These are phyloP conservation scores for Xylaria polymorpha DNA, from an alignment of 2,329 filamentous ascomycete genomes.

Conservation along the genomic window DNA sequence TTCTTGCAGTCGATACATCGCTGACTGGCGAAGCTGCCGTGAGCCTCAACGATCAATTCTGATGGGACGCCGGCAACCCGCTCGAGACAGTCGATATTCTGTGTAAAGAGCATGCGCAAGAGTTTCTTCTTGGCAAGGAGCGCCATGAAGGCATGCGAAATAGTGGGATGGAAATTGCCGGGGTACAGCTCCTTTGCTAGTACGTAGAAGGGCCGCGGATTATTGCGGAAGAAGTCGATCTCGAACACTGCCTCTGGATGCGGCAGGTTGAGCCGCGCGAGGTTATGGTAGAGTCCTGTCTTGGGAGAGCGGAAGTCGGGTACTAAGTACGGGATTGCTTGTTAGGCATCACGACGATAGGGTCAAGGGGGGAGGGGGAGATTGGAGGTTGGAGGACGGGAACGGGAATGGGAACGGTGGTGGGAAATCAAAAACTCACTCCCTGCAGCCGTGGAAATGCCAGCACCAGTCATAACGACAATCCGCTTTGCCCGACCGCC, in stretches of 20 bases:
- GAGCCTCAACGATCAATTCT: slow-evolving; percentile 88
- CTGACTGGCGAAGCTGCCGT: slow-evolving; percentile 93
- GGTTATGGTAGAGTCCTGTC: slow-evolving; percentile 93
- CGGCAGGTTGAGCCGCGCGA: slow-evolving; percentile 85
- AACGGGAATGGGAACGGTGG: background rate
- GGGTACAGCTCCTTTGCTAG: slow-evolving; percentile 93
- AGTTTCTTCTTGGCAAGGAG: slow-evolving; percentile 83
- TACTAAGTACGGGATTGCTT: slow-evolving; percentile 60
- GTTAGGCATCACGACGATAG: slow-evolving; percentile 1
- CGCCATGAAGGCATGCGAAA: slow-evolving; percentile 89
- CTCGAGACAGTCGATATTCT: slow-evolving; percentile 98
- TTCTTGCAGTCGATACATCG: slow-evolving; percentile 88
- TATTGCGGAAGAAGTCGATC: slow-evolving; percentile 84
- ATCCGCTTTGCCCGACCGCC: slow-evolving; percentile 75
- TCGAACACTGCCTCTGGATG: slow-evolving; percentile 95
- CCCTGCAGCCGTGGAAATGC: slow-evolving; percentile 80
- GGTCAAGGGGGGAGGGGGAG: background rate
- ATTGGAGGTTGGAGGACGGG: too few species aligned
- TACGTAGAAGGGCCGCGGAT: slow-evolving; percentile 91
- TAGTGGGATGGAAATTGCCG: slow-evolving; percentile 86
- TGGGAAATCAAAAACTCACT: slow-evolving; percentile 56
- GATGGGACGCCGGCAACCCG: slow-evolving; percentile 83
- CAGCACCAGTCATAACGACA: slow-evolving; percentile 90
- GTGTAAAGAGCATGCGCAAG: slow-evolving; percentile 89
- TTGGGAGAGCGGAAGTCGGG: slow-evolving; percentile 95